Evolutionary conservation across 768 basidiomycete species (phyloP).

Genomic region (Leccinum incarnatum): DNA sequence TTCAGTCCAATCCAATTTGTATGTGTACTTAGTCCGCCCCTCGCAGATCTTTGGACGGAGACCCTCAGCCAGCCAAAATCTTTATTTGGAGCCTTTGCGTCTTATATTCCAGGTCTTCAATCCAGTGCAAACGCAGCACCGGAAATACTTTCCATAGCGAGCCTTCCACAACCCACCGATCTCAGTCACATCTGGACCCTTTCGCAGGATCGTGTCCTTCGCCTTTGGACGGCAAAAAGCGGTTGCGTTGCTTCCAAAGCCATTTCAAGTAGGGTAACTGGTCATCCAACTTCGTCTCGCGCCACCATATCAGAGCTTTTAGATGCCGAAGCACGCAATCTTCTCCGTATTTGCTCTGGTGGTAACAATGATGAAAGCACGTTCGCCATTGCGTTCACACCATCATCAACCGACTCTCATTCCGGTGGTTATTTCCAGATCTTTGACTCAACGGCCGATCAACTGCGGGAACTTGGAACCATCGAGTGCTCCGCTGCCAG

Average conservation of each 20-base stretch:
- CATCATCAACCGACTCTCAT: slow-evolving; percentile 57
- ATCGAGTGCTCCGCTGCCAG: slow-evolving; percentile 61
- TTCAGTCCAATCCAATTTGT: slow-evolving; percentile 5
- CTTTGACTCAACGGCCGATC: slow-evolving; percentile 52
- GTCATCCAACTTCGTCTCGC: slow-evolving; percentile 31
- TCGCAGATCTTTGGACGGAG: slow-evolving; percentile 71
- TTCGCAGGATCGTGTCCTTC: slow-evolving; percentile 80
- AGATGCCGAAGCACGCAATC: slow-evolving; percentile 56
- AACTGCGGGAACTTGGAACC: slow-evolving; percentile 53
- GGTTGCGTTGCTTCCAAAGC: slow-evolving; percentile 67
- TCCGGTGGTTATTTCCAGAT: slow-evolving; percentile 83
- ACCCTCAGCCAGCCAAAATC: slow-evolving; percentile 60
- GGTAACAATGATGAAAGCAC: slow-evolving; percentile 48
- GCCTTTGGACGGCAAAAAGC: slow-evolving; percentile 78
- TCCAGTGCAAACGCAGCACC: slow-evolving; percentile 45
- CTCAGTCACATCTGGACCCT: slow-evolving; percentile 78
- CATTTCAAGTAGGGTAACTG: slow-evolving; percentile 39
- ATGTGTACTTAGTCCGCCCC: slow-evolving; percentile 9
- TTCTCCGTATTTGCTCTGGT: slow-evolving; percentile 61
- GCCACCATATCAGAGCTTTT: slow-evolving; percentile 47
- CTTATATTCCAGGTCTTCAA: slow-evolving; percentile 57
- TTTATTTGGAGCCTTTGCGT: slow-evolving; percentile 63
- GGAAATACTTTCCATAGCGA: slow-evolving; percentile 70
- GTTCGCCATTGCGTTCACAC: slow-evolving; percentile 69
- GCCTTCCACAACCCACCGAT: slow-evolving; percentile 74